phyloP scores from a whole-genome alignment of 2,329 filamentous ascomycete genomes.

The Neopestalotiopsis sp. region DNA sequence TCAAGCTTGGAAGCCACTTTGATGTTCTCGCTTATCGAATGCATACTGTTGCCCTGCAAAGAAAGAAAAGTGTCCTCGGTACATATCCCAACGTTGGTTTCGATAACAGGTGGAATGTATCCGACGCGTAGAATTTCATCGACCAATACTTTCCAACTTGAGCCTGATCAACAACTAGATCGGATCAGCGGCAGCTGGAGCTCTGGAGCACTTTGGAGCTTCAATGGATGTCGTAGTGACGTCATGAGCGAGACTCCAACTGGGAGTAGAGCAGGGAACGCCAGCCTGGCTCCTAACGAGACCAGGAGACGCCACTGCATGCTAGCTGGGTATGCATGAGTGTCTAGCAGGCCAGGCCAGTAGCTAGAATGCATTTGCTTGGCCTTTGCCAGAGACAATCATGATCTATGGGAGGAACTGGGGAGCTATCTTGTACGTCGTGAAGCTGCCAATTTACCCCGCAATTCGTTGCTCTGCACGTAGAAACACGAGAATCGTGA shows the following conservation, averaged over 20 bases:
- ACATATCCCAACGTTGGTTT: neutral
- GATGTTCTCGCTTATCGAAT: neutral
- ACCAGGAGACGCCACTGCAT: too few relatives aligned
- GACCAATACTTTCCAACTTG: neutral
- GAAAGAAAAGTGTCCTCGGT: neutral
- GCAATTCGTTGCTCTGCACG: constrained; percentile 3
- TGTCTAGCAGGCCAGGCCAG: too few relatives aligned
- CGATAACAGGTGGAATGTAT: neutral
- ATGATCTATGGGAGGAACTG: too few relatives aligned
- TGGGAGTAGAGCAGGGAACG: too few relatives aligned
- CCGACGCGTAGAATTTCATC: neutral
- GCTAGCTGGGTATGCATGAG: too few relatives aligned
- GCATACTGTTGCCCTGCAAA: neutral
- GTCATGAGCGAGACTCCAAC: constrained; percentile 4
- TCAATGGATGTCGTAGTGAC: constrained; percentile 6
- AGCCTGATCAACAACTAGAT: neutral
- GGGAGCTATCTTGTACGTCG: too few relatives aligned
- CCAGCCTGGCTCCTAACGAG: too few relatives aligned
- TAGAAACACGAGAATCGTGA: too few relatives aligned
- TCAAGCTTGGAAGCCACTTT: constrained; percentile 1
- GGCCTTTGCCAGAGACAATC: too few relatives aligned
- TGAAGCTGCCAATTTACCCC: neutral
- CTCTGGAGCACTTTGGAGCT: neutral
- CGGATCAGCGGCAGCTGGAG: neutral
- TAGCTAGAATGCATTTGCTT: too few relatives aligned